phyloP scores from a whole-genome alignment of 192 early-diverging fungal species.

The Podila epicladia region DNA sequence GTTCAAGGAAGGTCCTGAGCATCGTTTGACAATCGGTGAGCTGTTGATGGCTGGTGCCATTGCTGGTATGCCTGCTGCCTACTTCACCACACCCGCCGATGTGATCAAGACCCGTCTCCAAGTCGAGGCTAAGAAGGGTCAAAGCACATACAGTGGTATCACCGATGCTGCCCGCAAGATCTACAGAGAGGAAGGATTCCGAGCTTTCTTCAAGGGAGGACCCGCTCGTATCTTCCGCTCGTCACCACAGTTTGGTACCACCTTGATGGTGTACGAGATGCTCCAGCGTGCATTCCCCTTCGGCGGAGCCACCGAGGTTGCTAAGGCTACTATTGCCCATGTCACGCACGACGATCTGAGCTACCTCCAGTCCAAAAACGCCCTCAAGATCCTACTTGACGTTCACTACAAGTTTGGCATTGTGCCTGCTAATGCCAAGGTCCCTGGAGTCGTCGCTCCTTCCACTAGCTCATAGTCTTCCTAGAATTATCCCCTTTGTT shows the following conservation, averaged over 20 bases:
- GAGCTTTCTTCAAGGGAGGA: conserved; percentile 98
- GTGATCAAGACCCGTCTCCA: conserved; percentile 98
- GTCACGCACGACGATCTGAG: conserved; percentile 40
- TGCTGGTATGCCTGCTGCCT: conserved; percentile 97
- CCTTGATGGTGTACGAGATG: conserved; percentile 92
- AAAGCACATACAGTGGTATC: conserved; percentile 88
- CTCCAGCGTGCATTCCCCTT: conserved; percentile 76
- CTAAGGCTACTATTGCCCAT: conserved; percentile 18
- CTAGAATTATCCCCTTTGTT: too few species aligned
- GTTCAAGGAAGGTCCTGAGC: conserved; percentile 86
- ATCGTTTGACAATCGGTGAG: conserved; percentile 74
- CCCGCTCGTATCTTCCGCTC: conserved; percentile 89
- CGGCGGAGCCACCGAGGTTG: conserved; percentile 27
- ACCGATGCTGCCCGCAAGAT: conserved; percentile 89
- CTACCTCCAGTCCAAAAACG: conserved; percentile 61
- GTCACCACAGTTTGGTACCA: conserved; percentile 98
- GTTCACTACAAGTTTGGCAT: conserved; percentile 54
- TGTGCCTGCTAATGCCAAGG: conserved; percentile 33
- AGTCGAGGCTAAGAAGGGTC: conserved; percentile 89
- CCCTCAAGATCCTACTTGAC: conserved; percentile 64
- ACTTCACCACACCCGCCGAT: conserved; percentile 97
- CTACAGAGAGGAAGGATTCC: conserved; percentile 88
- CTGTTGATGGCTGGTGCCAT: conserved; percentile 90
- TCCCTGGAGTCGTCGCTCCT: conserved; percentile 13
- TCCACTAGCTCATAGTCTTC: conserved; percentile 13